Evolutionary conservation across 1,284 basidiomycete species (phyloP).

Genomic region (Albatrellus sp.): DNA sequence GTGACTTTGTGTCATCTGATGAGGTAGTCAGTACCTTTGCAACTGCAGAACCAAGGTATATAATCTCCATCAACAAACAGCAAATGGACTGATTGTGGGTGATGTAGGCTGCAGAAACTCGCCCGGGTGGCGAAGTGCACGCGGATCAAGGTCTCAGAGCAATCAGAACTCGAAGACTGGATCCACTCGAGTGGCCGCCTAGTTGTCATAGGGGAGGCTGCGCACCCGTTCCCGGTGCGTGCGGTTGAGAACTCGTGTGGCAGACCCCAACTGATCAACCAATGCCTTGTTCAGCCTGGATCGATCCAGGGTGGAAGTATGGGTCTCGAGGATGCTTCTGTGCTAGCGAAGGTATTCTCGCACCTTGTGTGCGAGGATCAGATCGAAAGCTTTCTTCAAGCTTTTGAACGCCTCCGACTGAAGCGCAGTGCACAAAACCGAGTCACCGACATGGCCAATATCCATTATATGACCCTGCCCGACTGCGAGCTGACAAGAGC

Average conservation of each 20-base stretch:
- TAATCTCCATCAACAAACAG: background rate
- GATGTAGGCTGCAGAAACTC: slow-evolving; percentile 30
- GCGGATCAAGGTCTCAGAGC: slow-evolving; percentile 25
- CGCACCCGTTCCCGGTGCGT: slow-evolving; percentile 12
- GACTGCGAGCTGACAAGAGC: slow-evolving; percentile 24
- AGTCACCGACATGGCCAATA: slow-evolving; percentile 24
- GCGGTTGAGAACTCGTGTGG: background rate
- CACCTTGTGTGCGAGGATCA: slow-evolving; percentile 37
- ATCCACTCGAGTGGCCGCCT: slow-evolving; percentile 30
- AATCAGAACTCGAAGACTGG: slow-evolving; percentile 38
- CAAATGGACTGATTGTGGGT: background rate
- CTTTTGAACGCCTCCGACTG: slow-evolving; percentile 38
- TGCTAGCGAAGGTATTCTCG: slow-evolving; percentile 44
- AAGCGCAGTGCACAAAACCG: slow-evolving; percentile 26
- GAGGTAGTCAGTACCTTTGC: slow-evolving; percentile 6
- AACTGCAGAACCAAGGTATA: slow-evolving; percentile 26
- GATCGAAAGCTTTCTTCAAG: slow-evolving; percentile 35
- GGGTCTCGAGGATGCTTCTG: slow-evolving; percentile 43
- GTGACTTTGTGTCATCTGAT: slow-evolving; percentile 10
- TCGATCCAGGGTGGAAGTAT: slow-evolving; percentile 37
- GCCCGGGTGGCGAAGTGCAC: slow-evolving; percentile 21
- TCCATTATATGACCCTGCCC: slow-evolving; percentile 27
- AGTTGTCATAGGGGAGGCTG: slow-evolving; percentile 32
- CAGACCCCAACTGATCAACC: no score
- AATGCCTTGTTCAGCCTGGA: slow-evolving; percentile 42